phyloP scores from a whole-genome alignment of 2,329 filamentous ascomycete species.

The Aspergillus tamarii region DNA sequence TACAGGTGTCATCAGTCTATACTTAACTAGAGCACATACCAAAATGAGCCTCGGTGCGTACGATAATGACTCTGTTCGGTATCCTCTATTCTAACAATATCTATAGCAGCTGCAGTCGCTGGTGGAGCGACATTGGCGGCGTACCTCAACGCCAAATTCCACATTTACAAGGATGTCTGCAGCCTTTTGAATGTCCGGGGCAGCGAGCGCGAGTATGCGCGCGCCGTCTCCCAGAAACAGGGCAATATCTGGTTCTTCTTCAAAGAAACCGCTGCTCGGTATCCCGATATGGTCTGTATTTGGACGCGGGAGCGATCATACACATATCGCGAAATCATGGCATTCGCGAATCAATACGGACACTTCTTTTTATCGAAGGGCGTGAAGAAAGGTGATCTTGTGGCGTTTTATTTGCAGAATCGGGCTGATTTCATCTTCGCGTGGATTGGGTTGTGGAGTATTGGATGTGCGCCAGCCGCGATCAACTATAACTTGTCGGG shows the following conservation, averaged over 20 bases:
- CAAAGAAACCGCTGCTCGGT: conserved; percentile 56
- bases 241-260: conserved; percentile 69
- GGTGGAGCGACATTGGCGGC: conserved; percentile 33
- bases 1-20: background rate
- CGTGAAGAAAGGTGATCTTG: conserved; percentile 62
- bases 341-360: conserved; percentile 63
- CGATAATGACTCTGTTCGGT: background rate
- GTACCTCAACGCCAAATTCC: conserved; percentile 66
- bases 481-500: conserved; percentile 72
- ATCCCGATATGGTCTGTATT: conserved; percentile 61
- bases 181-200: conserved; percentile 49
- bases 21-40: background rate
- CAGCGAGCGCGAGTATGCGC: conserved; percentile 50
- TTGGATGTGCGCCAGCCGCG: conserved; percentile 70
- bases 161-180: conserved; percentile 64
- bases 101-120: conserved; percentile 26
- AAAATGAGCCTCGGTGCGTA: conserved; percentile 11
- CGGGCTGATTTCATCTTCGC: conserved; percentile 68
- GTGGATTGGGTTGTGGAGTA: conserved; percentile 66
- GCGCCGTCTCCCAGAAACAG: conserved; percentile 55
- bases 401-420: conserved; percentile 70
- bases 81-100: background rate
- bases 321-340: conserved; percentile 61
- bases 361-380: conserved; percentile 64
- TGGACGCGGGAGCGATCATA: conserved; percentile 68